Percentiles rank a stretch among this genome's conserved stretches.
These are phyloP conservation scores for Clonostachys sp. DNA, from an alignment of 2,329 filamentous ascomycete species.

Conservation along the genomic window DNA sequence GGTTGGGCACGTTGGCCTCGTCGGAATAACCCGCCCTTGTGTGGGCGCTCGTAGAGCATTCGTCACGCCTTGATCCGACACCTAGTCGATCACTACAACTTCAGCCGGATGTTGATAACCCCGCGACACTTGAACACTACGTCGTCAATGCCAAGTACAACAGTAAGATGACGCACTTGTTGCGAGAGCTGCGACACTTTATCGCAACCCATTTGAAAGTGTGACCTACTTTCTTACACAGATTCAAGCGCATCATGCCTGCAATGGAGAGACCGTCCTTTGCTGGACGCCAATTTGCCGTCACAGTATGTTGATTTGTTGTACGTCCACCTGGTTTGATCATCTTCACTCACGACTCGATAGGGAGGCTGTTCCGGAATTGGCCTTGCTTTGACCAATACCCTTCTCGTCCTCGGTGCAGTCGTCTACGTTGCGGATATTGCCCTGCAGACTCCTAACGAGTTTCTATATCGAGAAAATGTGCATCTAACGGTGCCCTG, in stretches of 20 bases:
- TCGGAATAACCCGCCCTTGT: no score
- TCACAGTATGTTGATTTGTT: background rate
- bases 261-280: background rate
- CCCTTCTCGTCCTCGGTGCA: slow-evolving; percentile 1
- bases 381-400: slow-evolving; percentile 2
- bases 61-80: no score
- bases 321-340: background rate
- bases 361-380: slow-evolving; percentile 4
- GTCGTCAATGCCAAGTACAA: no score
- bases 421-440: slow-evolving; percentile 2
- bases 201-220: no score
- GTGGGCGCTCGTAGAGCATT: no score
- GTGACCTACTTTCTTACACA: no score
- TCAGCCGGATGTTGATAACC: no score
- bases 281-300: background rate
- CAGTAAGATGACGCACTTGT: no score
- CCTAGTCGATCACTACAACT: no score
- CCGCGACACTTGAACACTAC: no score
- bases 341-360: background rate
- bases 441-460: background rate
- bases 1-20: no score
- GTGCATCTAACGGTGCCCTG: background rate
- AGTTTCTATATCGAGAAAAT: background rate
- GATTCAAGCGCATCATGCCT: background rate
- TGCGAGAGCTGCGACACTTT: no score